A percentile compares a stretch with the other conserved stretches of the same genome.
Conservation (phyloP, 2,329 filamentous ascomycete species). For the Fusarium sp. region DNA sequence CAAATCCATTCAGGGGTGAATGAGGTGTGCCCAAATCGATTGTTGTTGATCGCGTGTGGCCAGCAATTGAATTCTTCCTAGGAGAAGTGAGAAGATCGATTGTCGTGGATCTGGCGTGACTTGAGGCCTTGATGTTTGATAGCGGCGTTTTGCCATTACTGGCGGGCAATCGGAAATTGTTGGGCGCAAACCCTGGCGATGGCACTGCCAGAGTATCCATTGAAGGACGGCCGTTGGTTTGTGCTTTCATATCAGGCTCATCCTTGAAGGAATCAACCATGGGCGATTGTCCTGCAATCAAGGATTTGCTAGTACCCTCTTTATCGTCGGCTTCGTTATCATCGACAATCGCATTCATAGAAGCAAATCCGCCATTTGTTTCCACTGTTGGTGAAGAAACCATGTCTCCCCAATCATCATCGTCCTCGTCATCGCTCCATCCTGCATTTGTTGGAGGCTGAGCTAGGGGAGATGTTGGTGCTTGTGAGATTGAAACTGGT, state of each 20-base stretch:
- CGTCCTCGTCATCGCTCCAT: slow-evolving; percentile 51
- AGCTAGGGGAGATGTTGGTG: slow-evolving; percentile 39
- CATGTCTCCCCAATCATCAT: slow-evolving; percentile 73
- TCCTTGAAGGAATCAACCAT: slow-evolving; percentile 5
- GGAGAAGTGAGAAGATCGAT: slow-evolving; percentile 22
- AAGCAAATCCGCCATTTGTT: slow-evolving; percentile 34
- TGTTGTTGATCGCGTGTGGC: slow-evolving; percentile 31
- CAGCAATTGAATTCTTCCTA: slow-evolving; percentile 13
- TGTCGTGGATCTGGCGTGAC: slow-evolving; percentile 36
- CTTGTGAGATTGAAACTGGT: slow-evolving; percentile 31
- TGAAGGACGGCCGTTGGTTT: slow-evolving; percentile 18
- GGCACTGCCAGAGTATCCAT: slow-evolving; percentile 14
- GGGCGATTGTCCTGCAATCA: slow-evolving; percentile 13
- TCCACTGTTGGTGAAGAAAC: slow-evolving; percentile 51
- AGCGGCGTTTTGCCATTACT: not conserved
- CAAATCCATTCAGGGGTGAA: slow-evolving; percentile 24
- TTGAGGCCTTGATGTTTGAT: not conserved
- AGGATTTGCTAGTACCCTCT: slow-evolving; percentile 12
- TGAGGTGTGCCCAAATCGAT: slow-evolving; percentile 24
- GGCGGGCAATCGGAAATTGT: not conserved
- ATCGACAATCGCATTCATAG: slow-evolving; percentile 31
- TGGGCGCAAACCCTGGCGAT: slow-evolving; percentile 2
- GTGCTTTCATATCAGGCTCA: not conserved
- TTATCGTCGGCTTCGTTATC: not conserved
- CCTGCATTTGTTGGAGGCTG: slow-evolving; percentile 36